phyloP scores from a whole-genome alignment of 192 early-diverging fungal genomes.

The Allomyces javanicus region DNA sequence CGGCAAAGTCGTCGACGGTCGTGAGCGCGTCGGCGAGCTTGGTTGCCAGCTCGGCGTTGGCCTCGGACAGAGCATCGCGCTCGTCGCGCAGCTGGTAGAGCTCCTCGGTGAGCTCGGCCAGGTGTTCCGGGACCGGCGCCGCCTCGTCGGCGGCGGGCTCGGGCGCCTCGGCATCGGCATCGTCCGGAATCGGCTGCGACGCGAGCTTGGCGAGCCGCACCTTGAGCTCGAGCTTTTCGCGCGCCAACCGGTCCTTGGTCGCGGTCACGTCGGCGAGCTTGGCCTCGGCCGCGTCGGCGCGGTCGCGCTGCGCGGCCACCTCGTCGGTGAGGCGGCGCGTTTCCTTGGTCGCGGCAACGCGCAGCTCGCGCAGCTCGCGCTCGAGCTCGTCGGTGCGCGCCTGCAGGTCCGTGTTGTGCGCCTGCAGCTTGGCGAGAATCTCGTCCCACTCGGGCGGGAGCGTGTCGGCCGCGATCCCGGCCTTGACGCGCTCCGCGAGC shows the following conservation, averaged over 20 bases:
- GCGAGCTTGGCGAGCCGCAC: constrained; percentile 1
- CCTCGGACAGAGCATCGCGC: background rate
- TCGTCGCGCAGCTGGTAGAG: constrained; percentile 11
- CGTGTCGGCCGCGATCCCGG: constrained; percentile 1
- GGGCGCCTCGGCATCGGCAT: background rate
- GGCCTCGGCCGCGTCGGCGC: background rate
- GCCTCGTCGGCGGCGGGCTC: constrained; percentile 4
- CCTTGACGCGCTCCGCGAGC: background rate
- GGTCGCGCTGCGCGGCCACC: background rate
- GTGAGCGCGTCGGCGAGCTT: background rate
- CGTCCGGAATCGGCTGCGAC: background rate
- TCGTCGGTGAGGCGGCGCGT: background rate
- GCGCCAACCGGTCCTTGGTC: constrained; percentile 1
- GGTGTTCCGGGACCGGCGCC: constrained; percentile 2
- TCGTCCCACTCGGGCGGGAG: constrained; percentile 1
- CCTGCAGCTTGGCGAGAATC: constrained; percentile 2
- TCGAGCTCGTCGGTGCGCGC: constrained; percentile 1
- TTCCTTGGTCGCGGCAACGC: background rate
- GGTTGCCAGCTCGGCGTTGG: background rate
- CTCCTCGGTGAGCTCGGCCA: constrained; percentile 10
- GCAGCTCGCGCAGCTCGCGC: constrained; percentile 1
- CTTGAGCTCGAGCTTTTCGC: constrained; percentile 3
- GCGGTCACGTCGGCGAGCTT: constrained; percentile 2
- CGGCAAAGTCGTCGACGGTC: background rate
- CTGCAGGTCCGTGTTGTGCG: constrained; percentile 3